A percentile compares a stretch with the other conserved stretches of the same genome.
Conservation (phyloP, 805 yeast species). For the Candida awuae region DNA sequence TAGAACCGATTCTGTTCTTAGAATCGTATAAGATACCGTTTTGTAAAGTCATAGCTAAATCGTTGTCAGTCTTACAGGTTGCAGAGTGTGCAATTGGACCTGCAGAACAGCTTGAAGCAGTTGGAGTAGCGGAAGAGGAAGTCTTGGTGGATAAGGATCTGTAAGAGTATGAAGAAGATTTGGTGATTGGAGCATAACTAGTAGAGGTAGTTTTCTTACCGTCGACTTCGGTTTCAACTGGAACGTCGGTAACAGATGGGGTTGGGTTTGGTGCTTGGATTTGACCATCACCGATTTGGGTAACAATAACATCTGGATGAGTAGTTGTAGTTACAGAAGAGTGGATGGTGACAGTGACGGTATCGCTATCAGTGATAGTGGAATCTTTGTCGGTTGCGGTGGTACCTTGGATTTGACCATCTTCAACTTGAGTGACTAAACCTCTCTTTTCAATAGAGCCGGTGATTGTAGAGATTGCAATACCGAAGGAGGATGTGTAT, state of each 20-base stretch:
- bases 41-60: slow-evolving; percentile 38
- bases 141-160: slow-evolving; percentile 11
- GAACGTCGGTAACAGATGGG: slow-evolving; percentile 25
- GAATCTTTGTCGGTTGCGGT: slow-evolving; percentile 22
- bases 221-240: slow-evolving; percentile 14
- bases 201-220: slow-evolving; percentile 30
- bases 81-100: slow-evolving; percentile 20
- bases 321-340: slow-evolving; percentile 30
- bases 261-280: slow-evolving; percentile 33
- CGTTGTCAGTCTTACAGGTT: slow-evolving; percentile 30
- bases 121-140: slow-evolving; percentile 15
- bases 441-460: slow-evolving; percentile 28
- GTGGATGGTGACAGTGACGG: slow-evolving; percentile 33
- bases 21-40: slow-evolving; percentile 38
- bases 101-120: slow-evolving; percentile 19
- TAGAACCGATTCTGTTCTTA: slow-evolving; percentile 47
- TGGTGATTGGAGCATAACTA: slow-evolving; percentile 32
- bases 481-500: slow-evolving; percentile 55
- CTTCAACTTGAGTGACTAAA: slow-evolving; percentile 36
- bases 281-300: slow-evolving; percentile 35
- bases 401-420: slow-evolving; percentile 38
- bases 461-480: slow-evolving; percentile 52
- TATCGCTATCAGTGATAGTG: slow-evolving; percentile 16
- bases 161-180: slow-evolving; percentile 29
- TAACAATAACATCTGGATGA: slow-evolving; percentile 9